Conservation (phyloP, 345 rosid genomes). For the Melaleuca quinquenervia region DNA sequence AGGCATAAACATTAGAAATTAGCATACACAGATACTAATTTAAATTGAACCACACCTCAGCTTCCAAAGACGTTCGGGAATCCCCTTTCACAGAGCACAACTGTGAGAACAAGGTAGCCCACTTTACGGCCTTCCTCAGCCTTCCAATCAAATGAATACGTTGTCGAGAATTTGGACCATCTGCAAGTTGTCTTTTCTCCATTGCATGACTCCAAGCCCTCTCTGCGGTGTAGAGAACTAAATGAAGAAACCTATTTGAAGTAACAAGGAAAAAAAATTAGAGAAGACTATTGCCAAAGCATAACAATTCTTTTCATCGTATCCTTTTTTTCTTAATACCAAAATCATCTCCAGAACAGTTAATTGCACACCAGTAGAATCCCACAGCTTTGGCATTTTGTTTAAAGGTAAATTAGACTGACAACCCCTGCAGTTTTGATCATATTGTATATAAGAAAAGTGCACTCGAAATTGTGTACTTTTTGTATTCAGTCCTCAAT, state of each 20-base stretch:
- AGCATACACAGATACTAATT: background rate
- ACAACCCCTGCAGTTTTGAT: background rate
- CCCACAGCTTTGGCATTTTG: background rate
- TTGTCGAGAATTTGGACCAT: conserved; percentile 88
- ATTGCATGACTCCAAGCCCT: conserved; percentile 99
- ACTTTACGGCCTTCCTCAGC: conserved; percentile 90
- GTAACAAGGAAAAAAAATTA: conserved; percentile 6
- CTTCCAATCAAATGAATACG: conserved; percentile 87
- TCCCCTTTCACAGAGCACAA: conserved; percentile 78
- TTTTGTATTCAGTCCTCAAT: background rate
- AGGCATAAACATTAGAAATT: background rate
- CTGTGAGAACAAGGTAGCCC: conserved; percentile 75
- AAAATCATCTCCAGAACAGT: background rate
- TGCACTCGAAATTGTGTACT: background rate
- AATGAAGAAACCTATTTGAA: conserved; percentile 71
- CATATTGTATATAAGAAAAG: background rate
- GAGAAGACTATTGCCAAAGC: background rate
- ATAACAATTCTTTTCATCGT: background rate
- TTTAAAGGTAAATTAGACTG: background rate
- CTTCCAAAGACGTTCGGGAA: conserved; percentile 85
- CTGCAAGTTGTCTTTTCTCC: conserved; percentile 96
- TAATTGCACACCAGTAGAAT: background rate
- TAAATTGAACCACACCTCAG: conserved; percentile 51
- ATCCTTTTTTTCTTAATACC: background rate
- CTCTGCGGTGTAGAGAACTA: conserved; percentile 84